A percentile compares a stretch with the other conserved stretches of the same genome.
These are phyloP conservation scores for Thymus mandschuricus DNA, from an alignment of 257 asterid species.

Conservation along the genomic window DNA sequence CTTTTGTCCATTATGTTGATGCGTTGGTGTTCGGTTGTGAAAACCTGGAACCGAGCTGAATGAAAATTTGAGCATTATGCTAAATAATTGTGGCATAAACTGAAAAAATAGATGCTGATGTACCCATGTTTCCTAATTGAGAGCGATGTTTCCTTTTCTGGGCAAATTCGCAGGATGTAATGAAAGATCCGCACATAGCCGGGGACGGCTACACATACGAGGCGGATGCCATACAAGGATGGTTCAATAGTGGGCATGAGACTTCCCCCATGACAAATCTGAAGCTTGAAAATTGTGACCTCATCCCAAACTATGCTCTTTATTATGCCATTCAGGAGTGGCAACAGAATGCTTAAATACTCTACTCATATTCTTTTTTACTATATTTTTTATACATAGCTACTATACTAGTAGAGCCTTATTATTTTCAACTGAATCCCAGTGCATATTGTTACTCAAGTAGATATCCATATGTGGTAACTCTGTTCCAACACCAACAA, in stretches of 20 bases:
- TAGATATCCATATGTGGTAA: no score
- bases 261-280: constrained; percentile 98
- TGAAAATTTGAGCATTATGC: background rate
- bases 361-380: background rate
- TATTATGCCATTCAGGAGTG: constrained; percentile 93
- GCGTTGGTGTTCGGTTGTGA: no score
- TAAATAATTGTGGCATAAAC: no score
- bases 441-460: no score
- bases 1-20: no score
- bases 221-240: constrained; percentile 85
- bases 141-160: background rate
- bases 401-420: background rate
- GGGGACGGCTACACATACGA: constrained; percentile 93
- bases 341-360: constrained; percentile 54
- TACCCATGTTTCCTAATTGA: background rate
- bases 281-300: constrained; percentile 70
- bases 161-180: constrained; percentile 68
- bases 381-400: constrained; percentile 4
- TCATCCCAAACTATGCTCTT: constrained; percentile 86
- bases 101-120: no score
- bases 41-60: background rate
- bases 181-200: constrained; percentile 92
- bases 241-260: constrained; percentile 83
- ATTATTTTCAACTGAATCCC: background rate
- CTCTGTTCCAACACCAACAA: background rate